These are phyloP conservation scores for Clathrospora elynae DNA, from an alignment of 2,329 filamentous ascomycete species.

Conservation along the genomic window DNA sequence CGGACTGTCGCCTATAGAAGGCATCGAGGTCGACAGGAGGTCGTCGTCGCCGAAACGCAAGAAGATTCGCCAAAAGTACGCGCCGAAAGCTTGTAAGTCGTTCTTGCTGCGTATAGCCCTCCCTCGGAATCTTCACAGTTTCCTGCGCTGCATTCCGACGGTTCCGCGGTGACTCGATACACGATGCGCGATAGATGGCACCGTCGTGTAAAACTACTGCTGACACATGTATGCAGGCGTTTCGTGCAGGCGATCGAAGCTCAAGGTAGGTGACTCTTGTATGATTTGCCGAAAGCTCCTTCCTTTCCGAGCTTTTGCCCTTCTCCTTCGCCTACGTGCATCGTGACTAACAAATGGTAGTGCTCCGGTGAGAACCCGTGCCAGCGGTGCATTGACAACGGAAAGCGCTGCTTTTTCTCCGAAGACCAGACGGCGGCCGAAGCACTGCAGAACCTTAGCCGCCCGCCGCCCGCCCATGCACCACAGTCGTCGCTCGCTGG, in stretches of 20 bases:
- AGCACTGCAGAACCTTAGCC: slow-evolving; percentile 45
- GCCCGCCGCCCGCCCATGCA: slow-evolving; percentile 33
- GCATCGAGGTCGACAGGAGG: slow-evolving; percentile 27
- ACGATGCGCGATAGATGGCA: slow-evolving; percentile 4
- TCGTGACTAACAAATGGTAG: slow-evolving; percentile 17
- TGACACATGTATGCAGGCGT: slow-evolving; percentile 35
- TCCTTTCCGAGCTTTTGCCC: neutral
- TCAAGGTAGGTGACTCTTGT: slow-evolving; percentile 33
- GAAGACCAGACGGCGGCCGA: slow-evolving; percentile 47
- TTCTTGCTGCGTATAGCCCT: slow-evolving; percentile 3
- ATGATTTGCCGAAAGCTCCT: neutral
- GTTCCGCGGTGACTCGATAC: slow-evolving; percentile 25
- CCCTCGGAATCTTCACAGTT: slow-evolving; percentile 5
- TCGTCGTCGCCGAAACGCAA: slow-evolving; percentile 43
- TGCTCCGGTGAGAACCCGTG: slow-evolving; percentile 46
- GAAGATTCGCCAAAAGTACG: slow-evolving; percentile 45
- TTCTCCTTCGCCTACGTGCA: neutral
- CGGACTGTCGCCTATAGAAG: slow-evolving; percentile 19
- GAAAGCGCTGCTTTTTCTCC: slow-evolving; percentile 46
- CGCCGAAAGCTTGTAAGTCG: slow-evolving; percentile 43
- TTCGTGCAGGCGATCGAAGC: slow-evolving; percentile 43
- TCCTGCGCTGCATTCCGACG: slow-evolving; percentile 30
- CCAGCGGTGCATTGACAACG: slow-evolving; percentile 43
- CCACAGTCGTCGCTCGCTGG: slow-evolving; percentile 14
- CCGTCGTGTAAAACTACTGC: slow-evolving; percentile 4